These are phyloP conservation scores for Hirsutella minnesotensis DNA, from an alignment of 2,329 filamentous ascomycete genomes.

Conservation along the genomic window DNA sequence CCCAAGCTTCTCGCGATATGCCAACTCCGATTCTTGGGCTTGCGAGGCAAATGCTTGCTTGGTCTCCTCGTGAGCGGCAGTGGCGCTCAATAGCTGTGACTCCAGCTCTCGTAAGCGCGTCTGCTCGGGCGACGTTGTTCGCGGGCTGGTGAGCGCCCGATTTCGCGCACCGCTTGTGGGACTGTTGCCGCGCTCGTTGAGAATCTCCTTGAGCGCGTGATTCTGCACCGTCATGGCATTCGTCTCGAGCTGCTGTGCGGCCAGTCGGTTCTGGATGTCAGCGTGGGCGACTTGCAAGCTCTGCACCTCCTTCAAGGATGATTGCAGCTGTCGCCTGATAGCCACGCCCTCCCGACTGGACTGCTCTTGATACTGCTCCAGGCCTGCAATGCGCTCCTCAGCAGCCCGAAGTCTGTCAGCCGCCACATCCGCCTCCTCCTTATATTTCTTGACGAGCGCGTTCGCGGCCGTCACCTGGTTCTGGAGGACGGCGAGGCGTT, in stretches of 20 bases:
- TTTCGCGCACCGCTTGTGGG: constrained; percentile 60
- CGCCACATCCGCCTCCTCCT: constrained; percentile 74
- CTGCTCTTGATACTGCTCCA: constrained; percentile 96
- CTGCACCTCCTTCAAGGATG: constrained; percentile 72
- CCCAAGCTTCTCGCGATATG: constrained; percentile 84
- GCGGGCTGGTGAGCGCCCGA: constrained; percentile 56
- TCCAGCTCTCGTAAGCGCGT: constrained; percentile 75
- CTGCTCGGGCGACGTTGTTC: constrained; percentile 69
- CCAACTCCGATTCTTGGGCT: constrained; percentile 74
- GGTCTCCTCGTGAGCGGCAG: constrained; percentile 76
- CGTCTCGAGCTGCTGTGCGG: constrained; percentile 82
- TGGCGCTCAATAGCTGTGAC: constrained; percentile 66
- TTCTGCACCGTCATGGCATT: constrained; percentile 89
- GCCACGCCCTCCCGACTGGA: constrained; percentile 84
- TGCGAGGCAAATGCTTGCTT: constrained; percentile 66
- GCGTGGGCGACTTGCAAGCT: constrained; percentile 68
- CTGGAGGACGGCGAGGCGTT: constrained; percentile 64
- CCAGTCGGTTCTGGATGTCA: constrained; percentile 71
- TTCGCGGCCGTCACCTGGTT: constrained; percentile 71
- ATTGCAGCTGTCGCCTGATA: constrained; percentile 81
- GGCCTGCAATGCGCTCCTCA: constrained; percentile 90
- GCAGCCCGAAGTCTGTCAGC: constrained; percentile 83
- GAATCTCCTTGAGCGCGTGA: constrained; percentile 82
- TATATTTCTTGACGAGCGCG: constrained; percentile 72
- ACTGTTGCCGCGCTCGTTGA: constrained; percentile 80